These are phyloP conservation scores for Didymella sp. DNA, from an alignment of 2,329 filamentous ascomycete species.

Conservation along the genomic window DNA sequence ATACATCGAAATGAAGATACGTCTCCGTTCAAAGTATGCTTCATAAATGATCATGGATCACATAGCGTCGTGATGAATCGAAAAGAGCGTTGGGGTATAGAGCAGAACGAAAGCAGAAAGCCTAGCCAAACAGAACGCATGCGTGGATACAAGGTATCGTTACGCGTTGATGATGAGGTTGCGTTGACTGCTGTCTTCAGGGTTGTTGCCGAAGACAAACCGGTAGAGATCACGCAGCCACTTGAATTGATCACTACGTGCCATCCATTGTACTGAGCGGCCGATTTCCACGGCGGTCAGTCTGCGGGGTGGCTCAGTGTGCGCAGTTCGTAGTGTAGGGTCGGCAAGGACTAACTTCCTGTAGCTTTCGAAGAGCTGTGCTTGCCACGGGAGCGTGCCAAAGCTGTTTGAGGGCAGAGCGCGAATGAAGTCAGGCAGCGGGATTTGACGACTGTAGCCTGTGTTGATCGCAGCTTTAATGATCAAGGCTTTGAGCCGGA, in stretches of 20 bases:
- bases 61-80: slow-evolving; percentile 7
- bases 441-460: slow-evolving; percentile 72
- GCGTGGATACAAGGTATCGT: slow-evolving; percentile 7
- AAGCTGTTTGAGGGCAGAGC: slow-evolving; percentile 78
- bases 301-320: slow-evolving; percentile 64
- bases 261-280: slow-evolving; percentile 79
- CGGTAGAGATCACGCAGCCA: slow-evolving; percentile 85
- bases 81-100: slow-evolving; percentile 23
- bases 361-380: slow-evolving; percentile 76
- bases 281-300: slow-evolving; percentile 77
- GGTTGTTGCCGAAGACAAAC: slow-evolving; percentile 81
- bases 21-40: slow-evolving; percentile 5
- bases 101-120: slow-evolving; percentile 13
- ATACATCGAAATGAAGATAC: slow-evolving; percentile 11
- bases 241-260: slow-evolving; percentile 72
- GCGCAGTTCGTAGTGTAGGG: slow-evolving; percentile 62
- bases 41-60: slow-evolving; percentile 9
- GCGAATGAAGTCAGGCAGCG: slow-evolving; percentile 78
- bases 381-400: slow-evolving; percentile 73
- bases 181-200: slow-evolving; percentile 76
- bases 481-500: slow-evolving; percentile 78
- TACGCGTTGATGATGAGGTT: slow-evolving; percentile 65
- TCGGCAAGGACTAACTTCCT: slow-evolving; percentile 80
- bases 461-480: slow-evolving; percentile 86
- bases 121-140: slow-evolving; percentile 10